Conservation (phyloP, 2,329 filamentous ascomycete species). For the Thielaviopsis punctulata region DNA sequence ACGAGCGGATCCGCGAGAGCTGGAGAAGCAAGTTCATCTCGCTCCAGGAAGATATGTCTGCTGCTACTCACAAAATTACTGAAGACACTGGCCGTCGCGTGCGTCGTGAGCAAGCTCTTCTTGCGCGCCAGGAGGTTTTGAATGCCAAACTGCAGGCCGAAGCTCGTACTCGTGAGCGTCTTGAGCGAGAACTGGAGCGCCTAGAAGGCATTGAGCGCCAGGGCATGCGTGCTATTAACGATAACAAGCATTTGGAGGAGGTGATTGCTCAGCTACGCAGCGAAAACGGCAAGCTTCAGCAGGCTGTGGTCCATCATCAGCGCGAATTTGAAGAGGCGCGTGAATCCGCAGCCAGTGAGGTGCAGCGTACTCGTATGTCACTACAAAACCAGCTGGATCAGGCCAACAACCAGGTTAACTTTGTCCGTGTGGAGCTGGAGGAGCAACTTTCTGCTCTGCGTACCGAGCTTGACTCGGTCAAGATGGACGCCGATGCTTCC, state of each 20-base stretch:
- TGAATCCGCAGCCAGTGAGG: conserved; percentile 61
- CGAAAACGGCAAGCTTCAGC: conserved; percentile 57
- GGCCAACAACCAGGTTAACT: conserved; percentile 72
- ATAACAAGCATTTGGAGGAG: conserved; percentile 42
- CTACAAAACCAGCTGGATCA: conserved; percentile 69
- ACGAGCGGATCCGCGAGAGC: conserved; percentile 63
- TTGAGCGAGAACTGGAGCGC: conserved; percentile 49
- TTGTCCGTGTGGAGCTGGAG: conserved; percentile 66
- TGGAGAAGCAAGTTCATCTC: conserved; percentile 73
- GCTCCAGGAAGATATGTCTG: conserved; percentile 74
- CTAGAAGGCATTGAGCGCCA: conserved; percentile 47
- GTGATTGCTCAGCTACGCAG: conserved; percentile 39
- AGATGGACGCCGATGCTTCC: conserved; percentile 62
- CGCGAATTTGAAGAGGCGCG: conserved; percentile 72
- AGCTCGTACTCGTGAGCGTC: conserved; percentile 47
- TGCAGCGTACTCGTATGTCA: conserved; percentile 61
- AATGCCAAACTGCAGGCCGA: conserved; percentile 63
- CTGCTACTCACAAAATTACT: conserved; percentile 60
- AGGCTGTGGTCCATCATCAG: conserved; percentile 50
- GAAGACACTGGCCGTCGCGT: conserved; percentile 67
- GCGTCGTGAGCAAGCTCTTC: conserved; percentile 61
- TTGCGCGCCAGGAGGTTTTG: conserved; percentile 64
- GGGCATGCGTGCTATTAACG: conserved; percentile 44
- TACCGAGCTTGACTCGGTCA: conserved; percentile 58
- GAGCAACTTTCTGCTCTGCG: conserved; percentile 58